These are phyloP conservation scores for Sarcomyxa edulis DNA, from an alignment of 768 basidiomycete genomes.

Conservation along the genomic window DNA sequence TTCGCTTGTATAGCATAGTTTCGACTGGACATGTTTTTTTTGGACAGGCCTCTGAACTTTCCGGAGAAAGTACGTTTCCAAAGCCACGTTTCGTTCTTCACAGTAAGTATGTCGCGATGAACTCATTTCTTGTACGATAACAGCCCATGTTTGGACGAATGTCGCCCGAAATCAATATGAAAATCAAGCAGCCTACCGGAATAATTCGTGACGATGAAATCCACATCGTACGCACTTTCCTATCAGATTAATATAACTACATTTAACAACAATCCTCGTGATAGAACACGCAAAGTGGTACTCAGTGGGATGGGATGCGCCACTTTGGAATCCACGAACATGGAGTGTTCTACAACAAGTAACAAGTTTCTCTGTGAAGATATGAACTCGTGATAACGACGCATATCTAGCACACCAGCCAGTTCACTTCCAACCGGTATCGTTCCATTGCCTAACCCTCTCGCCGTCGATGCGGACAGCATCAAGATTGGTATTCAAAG, in stretches of 20 bases:
- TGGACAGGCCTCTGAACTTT: slow-evolving; percentile 58
- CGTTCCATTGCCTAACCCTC: slow-evolving; percentile 43
- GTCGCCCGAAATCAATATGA: slow-evolving; percentile 45
- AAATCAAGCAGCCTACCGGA: slow-evolving; percentile 15
- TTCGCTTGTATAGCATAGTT: not conserved
- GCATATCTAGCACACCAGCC: slow-evolving; percentile 31
- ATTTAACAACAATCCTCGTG: not conserved
- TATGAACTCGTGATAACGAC: not conserved
- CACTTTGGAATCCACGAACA: slow-evolving; percentile 52
- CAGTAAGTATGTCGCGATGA: not conserved
- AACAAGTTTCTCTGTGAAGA: not conserved
- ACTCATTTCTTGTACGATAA: not conserved
- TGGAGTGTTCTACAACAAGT: slow-evolving; percentile 63
- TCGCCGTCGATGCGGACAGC: slow-evolving; percentile 37
- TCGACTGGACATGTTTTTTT: slow-evolving; percentile 1
- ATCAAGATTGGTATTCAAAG: slow-evolving; percentile 65
- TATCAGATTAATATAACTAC: not conserved
- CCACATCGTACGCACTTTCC: slow-evolving; percentile 39
- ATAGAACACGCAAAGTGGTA: slow-evolving; percentile 67
- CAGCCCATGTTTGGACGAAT: slow-evolving; percentile 57
- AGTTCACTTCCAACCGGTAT: slow-evolving; percentile 38
- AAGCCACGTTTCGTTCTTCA: not conserved
- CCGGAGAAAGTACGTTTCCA: slow-evolving; percentile 44
- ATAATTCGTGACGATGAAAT: slow-evolving; percentile 46
- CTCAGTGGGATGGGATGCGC: slow-evolving; percentile 66